phyloP scores from a whole-genome alignment of 192 early-diverging fungal species.

The Backusella macrospora region DNA sequence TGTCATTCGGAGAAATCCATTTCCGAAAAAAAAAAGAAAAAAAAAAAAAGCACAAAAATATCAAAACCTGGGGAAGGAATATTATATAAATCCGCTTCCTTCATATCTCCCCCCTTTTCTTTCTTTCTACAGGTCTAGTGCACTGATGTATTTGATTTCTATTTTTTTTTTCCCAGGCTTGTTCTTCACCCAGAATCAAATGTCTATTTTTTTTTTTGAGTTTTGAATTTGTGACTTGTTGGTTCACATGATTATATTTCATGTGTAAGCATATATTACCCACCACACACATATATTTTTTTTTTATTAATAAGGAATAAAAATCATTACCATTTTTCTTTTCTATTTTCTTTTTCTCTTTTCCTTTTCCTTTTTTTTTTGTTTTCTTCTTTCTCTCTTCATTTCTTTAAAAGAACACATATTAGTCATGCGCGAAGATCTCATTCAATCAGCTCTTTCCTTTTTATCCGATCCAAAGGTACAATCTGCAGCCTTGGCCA shows the following conservation, averaged over 20 bases:
- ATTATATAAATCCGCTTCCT: no score
- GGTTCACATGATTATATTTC: background rate
- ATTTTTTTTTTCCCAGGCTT: background rate
- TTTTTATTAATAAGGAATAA: slow-evolving; percentile 9
- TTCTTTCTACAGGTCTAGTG: no score
- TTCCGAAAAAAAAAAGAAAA: no score
- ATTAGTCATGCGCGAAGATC: slow-evolving; percentile 65
- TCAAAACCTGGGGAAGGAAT: no score
- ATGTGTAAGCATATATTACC: slow-evolving; percentile 6
- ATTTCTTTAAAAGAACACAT: slow-evolving; percentile 20
- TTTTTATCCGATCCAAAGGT: slow-evolving; percentile 96
- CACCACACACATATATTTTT: background rate
- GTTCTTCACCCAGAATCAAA: background rate
- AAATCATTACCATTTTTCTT: background rate
- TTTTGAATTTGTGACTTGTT: background rate
- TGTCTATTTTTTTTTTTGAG: background rate
- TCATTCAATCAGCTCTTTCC: slow-evolving; percentile 82
- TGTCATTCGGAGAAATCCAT: no score
- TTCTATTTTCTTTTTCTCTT: background rate
- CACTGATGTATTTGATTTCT: no score
- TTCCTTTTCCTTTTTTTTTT: background rate
- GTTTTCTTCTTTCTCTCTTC: background rate
- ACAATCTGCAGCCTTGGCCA: slow-evolving; percentile 82
- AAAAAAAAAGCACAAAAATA: no score
- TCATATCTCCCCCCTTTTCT: no score